Base-by-base conservation (phyloP, 148 eudicot species). In the Polygonum aviculare region DNA sequence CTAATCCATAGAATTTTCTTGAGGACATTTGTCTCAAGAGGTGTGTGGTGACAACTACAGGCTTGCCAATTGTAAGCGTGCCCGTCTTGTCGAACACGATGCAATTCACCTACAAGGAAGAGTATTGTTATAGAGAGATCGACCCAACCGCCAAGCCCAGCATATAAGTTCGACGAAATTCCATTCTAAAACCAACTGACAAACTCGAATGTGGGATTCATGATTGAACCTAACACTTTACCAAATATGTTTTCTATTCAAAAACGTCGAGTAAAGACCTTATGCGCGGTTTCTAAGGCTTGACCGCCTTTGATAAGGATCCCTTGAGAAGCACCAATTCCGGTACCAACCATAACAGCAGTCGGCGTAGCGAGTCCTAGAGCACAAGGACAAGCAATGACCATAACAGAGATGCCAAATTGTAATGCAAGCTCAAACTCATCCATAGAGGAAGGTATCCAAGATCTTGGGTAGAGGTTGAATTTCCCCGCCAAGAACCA, bases 321-420 rank as follows among this genome's bases (percentile, higher is more conserved):
- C 80, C 99, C 99, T 79, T 90, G 97, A 62, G 97, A 83, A 75
- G 99, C 99, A 76, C 99, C 98, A 14, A 95, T 92, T 31, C 99
- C 99, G 3, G 99, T 93, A 55, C 99, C 99, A 85, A 95, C 99
- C 99, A 95, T 95, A 74, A 95, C 98, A 63, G 99, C 99, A 33
- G 99, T 95, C 10, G 98, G 99, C n/a, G 99, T 95, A 47, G 99
- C 99, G 80, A 95, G 83, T 75, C 99, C 99, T 31, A 95, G 86
- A 69, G 99, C 98, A 85, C 99, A 95, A 1, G 98, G 99, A 77
- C 99, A 95, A 7, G 99, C 99, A 75, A 95, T 93, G 78, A 95
- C 99, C 99, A 95, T 91, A 38, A 95, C 98, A 35, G 99, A 89
- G 35, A 95, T 95, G 31, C 99, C 97, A 84, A 95, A 93, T 79